Base-by-base conservation (phyloP, 2,329 filamentous ascomycete species). In the Dactylellina sp. region DNA sequence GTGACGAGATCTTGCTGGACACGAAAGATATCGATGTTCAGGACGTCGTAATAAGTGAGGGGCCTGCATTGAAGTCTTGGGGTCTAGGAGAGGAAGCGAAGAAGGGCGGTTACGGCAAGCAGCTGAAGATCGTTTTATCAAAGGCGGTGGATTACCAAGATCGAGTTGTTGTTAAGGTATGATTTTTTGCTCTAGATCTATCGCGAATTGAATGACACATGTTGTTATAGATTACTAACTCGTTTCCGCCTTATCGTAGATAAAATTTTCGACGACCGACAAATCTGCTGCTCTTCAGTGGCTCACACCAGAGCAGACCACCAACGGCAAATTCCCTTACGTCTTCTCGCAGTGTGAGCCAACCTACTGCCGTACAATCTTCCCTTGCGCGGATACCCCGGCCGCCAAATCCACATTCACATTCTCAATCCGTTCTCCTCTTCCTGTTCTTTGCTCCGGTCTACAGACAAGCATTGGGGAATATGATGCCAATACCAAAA, bases 321-420 rank as follows among this genome's bases (percentile, higher is more conserved):
- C 91, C 70, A 97, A 96, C 86, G 93, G 93, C 84, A 95, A 93
- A 82, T 91, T 96, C 77, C 94, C 94, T 0, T 98, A 97, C 82
- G 94, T 98, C 89, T 98, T 98, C 84, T 96, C 92, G 47, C 95
- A 98, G 84, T 97, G 93, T 81, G 94, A 99, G 84, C 93, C 94
- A 61, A 98, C 97, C 79, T 93, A 98, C 79, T 92, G 92, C 46
- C 89, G 95, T 72, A 96, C 93, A 52, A 87, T 98, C 75, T 96
- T 98, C 81, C 95, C 95, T 5, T 98, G 94, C 82, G 94, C 98
- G 83, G 95, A 99, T 80, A 98, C 95, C 0, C 95, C 95, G 1
- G 94, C 97, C 80, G 91, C 97, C 79, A 99, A 99, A 84, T 93
- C 91, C n/a, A 96, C 93, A 0, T 93, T 93, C 82, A 89, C 89